phyloP scores from a whole-genome alignment of 495 filamentous ascomycete genomes.

The Jackrogersella minutella region DNA sequence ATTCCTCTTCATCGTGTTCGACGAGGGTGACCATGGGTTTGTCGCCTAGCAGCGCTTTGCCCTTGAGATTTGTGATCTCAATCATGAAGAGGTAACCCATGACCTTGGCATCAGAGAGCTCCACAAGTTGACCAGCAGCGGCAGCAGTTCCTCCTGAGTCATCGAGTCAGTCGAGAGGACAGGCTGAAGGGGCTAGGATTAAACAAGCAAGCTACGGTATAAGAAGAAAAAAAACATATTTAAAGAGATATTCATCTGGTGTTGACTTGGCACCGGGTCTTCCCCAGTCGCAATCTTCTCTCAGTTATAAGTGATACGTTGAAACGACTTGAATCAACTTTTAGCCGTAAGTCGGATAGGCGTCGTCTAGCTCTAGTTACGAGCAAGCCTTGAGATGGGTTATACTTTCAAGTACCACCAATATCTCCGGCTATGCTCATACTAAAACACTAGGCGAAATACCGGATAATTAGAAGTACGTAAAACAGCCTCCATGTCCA shows the following conservation, averaged over 20 bases:
- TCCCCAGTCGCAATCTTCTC: not conserved
- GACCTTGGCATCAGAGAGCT: slow-evolving; percentile 82
- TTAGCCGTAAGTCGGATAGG: slow-evolving; percentile 7
- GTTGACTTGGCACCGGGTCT: not conserved
- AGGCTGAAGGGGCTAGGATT: slow-evolving; percentile 9
- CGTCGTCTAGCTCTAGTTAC: not conserved
- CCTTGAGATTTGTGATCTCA: slow-evolving; percentile 94
- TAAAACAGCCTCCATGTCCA: not conserved
- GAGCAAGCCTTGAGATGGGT: slow-evolving; percentile 3
- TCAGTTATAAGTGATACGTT: not conserved
- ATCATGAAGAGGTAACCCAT: slow-evolving; percentile 94
- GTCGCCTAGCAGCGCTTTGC: slow-evolving; percentile 80
- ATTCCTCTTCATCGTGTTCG: slow-evolving; percentile 51
- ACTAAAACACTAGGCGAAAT: not conserved
- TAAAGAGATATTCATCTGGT: slow-evolving; percentile 7
- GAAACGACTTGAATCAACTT: slow-evolving; percentile 10
- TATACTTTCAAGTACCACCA: slow-evolving; percentile 1
- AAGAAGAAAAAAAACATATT: slow-evolving; percentile 19
- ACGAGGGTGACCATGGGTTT: slow-evolving; percentile 88
- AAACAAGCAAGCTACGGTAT: slow-evolving; percentile 10
- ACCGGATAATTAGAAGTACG: not conserved
- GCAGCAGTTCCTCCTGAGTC: slow-evolving; percentile 84
- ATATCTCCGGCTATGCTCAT: slow-evolving; percentile 4
- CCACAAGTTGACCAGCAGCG: slow-evolving; percentile 85
- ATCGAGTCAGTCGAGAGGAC: slow-evolving; percentile 28